A percentile compares a stretch with the other conserved stretches of the same genome.
phyloP scores from a whole-genome alignment of 352 stramenopile genomes.

The Phytophthora crassamura region DNA sequence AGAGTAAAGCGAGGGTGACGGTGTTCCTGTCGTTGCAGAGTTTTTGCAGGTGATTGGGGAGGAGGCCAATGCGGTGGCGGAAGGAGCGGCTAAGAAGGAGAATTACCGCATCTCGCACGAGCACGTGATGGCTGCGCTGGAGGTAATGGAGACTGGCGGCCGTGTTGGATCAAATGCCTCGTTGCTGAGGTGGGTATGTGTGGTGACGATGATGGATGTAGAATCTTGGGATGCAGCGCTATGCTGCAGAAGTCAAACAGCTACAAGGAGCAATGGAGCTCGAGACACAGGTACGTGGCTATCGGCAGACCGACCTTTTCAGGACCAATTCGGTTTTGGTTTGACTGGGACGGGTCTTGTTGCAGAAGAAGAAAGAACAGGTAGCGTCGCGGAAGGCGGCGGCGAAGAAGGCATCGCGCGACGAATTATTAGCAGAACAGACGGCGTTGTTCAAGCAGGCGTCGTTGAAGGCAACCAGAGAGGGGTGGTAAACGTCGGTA shows the following conservation, averaged over 20 bases:
- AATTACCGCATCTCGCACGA: slow-evolving; percentile 76
- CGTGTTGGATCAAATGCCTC: neutral
- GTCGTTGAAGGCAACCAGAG: slow-evolving; percentile 57
- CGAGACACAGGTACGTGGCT: slow-evolving; percentile 37
- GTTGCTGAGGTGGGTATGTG: slow-evolving; percentile 3
- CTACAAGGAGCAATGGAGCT: slow-evolving; percentile 37
- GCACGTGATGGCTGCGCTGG: slow-evolving; percentile 59
- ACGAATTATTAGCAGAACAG: slow-evolving; percentile 76
- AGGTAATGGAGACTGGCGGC: slow-evolving; percentile 33
- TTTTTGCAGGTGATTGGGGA: slow-evolving; percentile 57
- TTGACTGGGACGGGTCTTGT: neutral
- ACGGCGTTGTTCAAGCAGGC: slow-evolving; percentile 78
- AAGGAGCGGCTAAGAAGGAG: slow-evolving; percentile 40
- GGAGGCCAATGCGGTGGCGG: slow-evolving; percentile 60
- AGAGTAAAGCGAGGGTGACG: slow-evolving; percentile 7
- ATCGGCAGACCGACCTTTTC: too few species aligned
- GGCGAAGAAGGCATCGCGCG: slow-evolving; percentile 40
- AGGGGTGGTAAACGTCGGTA: slow-evolving; percentile 61
- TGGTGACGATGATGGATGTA: slow-evolving; percentile 10
- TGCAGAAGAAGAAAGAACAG: slow-evolving; percentile 55
- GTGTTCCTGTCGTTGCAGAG: slow-evolving; percentile 34
- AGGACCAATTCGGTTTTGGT: too few species aligned
- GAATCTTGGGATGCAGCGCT: slow-evolving; percentile 47
- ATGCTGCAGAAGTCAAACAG: slow-evolving; percentile 40
- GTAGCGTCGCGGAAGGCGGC: slow-evolving; percentile 46